A percentile compares a stretch with the other conserved stretches of the same genome.
phyloP scores from a whole-genome alignment of 1,284 basidiomycete genomes.

The Rhodotorula sp. region DNA sequence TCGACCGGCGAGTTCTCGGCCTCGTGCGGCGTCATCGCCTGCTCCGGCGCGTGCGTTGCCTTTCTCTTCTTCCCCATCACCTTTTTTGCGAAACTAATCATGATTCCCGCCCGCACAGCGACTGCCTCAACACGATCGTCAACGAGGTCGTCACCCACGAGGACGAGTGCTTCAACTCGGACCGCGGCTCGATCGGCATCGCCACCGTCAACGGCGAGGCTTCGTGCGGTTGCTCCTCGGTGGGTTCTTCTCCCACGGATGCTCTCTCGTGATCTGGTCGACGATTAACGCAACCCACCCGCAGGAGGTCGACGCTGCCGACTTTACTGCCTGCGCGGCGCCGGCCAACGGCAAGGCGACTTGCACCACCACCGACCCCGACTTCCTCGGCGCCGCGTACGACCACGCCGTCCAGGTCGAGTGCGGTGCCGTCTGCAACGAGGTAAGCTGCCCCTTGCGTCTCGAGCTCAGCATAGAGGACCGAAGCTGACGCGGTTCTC shows the following conservation, averaged over 20 bases:
- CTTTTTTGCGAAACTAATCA: too few species aligned
- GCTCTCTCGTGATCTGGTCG: rapidly evolving
- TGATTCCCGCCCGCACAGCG: too few species aligned
- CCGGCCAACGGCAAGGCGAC: conserved; percentile 35
- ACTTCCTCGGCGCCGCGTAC: conserved; percentile 34
- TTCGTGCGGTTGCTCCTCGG: conserved; percentile 36
- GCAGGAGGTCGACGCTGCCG: conserved; percentile 26
- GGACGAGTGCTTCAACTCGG: conserved; percentile 35
- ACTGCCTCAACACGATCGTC: conserved; percentile 37
- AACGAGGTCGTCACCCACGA: conserved; percentile 35
- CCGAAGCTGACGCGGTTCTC: not conserved
- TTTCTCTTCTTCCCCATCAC: not conserved
- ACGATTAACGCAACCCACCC: not conserved
- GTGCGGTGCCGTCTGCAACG: conserved; percentile 34
- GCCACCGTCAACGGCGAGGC: conserved; percentile 30
- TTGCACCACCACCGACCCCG: conserved; percentile 35
- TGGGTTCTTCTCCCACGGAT: not conserved
- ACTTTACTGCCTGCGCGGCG: conserved; percentile 31
- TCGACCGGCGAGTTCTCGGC: conserved; percentile 31
- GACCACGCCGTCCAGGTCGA: conserved; percentile 20
- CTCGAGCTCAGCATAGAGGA: not conserved
- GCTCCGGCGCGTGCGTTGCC: conserved; percentile 32
- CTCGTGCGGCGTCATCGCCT: conserved; percentile 30
- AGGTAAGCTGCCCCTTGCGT: conserved; percentile 1
- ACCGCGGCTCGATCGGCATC: conserved; percentile 35